Conservation (phyloP, 495 filamentous ascomycete genomes). For the Penicillium flavigenum region DNA sequence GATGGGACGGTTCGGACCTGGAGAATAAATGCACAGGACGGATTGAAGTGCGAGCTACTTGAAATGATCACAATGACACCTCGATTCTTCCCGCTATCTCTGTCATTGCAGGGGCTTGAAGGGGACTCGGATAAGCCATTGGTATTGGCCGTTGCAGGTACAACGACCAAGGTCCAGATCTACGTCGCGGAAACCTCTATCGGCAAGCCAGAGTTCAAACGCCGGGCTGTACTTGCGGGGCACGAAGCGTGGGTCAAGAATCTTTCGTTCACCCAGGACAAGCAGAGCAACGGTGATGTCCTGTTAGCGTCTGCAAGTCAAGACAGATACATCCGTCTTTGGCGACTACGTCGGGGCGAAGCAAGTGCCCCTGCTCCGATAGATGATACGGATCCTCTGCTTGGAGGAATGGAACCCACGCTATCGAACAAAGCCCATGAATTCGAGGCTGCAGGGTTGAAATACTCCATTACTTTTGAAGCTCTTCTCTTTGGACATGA, state of each 20-base stretch:
- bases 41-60: slow-evolving; percentile 45
- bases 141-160: slow-evolving; percentile 80
- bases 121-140: slow-evolving; percentile 48
- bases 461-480: slow-evolving; percentile 86
- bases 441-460: slow-evolving; percentile 55
- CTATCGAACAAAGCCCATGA: slow-evolving; percentile 87
- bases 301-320: slow-evolving; percentile 92
- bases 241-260: slow-evolving; percentile 96
- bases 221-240: slow-evolving; percentile 76
- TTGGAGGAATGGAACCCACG: slow-evolving; percentile 58
- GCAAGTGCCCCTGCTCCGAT: slow-evolving; percentile 30
- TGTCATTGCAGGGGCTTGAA: slow-evolving; percentile 63
- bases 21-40: slow-evolving; percentile 51
- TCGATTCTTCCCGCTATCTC: slow-evolving; percentile 73
- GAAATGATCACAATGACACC: slow-evolving; percentile 74
- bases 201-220: slow-evolving; percentile 54
- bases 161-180: slow-evolving; percentile 72
- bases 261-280: slow-evolving; percentile 71
- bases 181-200: slow-evolving; percentile 55
- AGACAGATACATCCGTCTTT: slow-evolving; percentile 95
- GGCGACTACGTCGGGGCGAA: slow-evolving; percentile 75
- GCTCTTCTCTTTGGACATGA: slow-evolving; percentile 94
- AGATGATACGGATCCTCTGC: slow-evolving; percentile 52
- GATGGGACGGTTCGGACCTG: slow-evolving; percentile 84
- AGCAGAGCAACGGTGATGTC: slow-evolving; percentile 58